Evolutionary conservation across 2,329 filamentous ascomycete species (phyloP).

Genomic region (Leptoxyphium fumago): DNA sequence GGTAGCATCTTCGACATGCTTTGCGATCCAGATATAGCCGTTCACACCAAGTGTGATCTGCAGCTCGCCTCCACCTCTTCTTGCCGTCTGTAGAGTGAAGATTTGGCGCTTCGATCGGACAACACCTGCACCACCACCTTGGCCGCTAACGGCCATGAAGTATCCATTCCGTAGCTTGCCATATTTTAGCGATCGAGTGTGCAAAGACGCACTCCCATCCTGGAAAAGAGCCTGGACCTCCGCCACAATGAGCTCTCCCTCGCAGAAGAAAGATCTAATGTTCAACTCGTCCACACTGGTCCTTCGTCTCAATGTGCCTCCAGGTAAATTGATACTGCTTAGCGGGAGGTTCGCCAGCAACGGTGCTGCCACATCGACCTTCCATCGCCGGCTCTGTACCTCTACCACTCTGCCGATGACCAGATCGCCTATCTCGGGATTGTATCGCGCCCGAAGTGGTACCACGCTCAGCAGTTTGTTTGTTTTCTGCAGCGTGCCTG

Average conservation of each 20-base stretch:
- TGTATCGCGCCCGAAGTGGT: conserved; percentile 82
- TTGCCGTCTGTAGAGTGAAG: conserved; percentile 56
- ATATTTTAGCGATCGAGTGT: conserved; percentile 83
- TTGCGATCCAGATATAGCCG: conserved; percentile 90
- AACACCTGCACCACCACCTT: conserved; percentile 65
- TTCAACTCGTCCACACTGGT: conserved; percentile 95
- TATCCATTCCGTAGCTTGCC: conserved; percentile 90
- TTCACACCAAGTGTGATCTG: conserved; percentile 89
- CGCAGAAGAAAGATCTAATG: conserved; percentile 91
- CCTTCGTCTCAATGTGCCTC: conserved; percentile 76
- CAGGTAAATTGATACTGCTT: conserved; percentile 83
- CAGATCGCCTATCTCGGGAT: conserved; percentile 88
- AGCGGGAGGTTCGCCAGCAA: conserved; percentile 76
- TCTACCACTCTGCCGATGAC: conserved; percentile 88
- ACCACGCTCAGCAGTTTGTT: conserved; percentile 93
- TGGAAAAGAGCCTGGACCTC: conserved; percentile 83
- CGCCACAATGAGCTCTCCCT: conserved; percentile 84
- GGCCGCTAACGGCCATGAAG: conserved; percentile 68
- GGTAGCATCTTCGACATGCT: conserved; percentile 48
- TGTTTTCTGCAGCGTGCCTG: conserved; percentile 78
- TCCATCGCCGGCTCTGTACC: conserved; percentile 88
- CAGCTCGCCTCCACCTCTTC: conserved; percentile 47
- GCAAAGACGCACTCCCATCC: conserved; percentile 74
- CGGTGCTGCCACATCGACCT: conserved; percentile 80
- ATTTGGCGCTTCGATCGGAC: conserved; percentile 73